Conservation (phyloP, 1,139 yeast genomes). For the Debaryomyces subglobosus region DNA sequence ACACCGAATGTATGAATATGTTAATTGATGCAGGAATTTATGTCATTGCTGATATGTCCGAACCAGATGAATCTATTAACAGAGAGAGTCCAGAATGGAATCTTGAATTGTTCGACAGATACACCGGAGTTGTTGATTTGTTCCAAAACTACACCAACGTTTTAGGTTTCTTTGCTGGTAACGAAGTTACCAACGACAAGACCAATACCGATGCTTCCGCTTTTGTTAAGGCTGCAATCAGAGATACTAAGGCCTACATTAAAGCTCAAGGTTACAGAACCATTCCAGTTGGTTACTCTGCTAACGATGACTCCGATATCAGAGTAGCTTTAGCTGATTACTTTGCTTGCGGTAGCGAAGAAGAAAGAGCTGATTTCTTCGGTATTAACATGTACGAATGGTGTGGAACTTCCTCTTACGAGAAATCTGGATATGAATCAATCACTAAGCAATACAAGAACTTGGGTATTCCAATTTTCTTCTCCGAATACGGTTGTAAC, state of each 20-base stretch:
- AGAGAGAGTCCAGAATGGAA: slow-evolving; percentile 67
- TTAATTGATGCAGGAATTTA: slow-evolving; percentile 77
- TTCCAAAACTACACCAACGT: slow-evolving; percentile 75
- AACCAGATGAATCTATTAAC: slow-evolving; percentile 64
- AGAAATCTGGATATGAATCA: slow-evolving; percentile 69
- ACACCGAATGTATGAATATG: slow-evolving; percentile 66
- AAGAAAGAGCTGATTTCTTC: slow-evolving; percentile 79
- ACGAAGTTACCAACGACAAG: slow-evolving; percentile 79
- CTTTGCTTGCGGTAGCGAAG: slow-evolving; percentile 72
- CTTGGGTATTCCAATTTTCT: slow-evolving; percentile 79
- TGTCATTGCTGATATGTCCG: slow-evolving; percentile 74
- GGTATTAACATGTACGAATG: slow-evolving; percentile 96
- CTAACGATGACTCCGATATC: slow-evolving; percentile 77
- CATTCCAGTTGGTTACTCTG: slow-evolving; percentile 88
- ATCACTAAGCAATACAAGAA: slow-evolving; percentile 73
- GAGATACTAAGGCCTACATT: slow-evolving; percentile 81
- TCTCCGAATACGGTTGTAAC: slow-evolving; percentile 93
- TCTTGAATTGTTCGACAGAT: slow-evolving; percentile 66
- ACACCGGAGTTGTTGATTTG: slow-evolving; percentile 71
- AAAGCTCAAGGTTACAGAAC: slow-evolving; percentile 62
- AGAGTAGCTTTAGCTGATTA: slow-evolving; percentile 76
- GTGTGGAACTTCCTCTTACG: slow-evolving; percentile 79
- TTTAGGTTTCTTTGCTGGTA: slow-evolving; percentile 89
- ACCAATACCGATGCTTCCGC: slow-evolving; percentile 80
- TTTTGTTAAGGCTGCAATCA: slow-evolving; percentile 85